Base-by-base conservation (phyloP, 164 flowering plant species). In the Sextonia rubra region DNA sequence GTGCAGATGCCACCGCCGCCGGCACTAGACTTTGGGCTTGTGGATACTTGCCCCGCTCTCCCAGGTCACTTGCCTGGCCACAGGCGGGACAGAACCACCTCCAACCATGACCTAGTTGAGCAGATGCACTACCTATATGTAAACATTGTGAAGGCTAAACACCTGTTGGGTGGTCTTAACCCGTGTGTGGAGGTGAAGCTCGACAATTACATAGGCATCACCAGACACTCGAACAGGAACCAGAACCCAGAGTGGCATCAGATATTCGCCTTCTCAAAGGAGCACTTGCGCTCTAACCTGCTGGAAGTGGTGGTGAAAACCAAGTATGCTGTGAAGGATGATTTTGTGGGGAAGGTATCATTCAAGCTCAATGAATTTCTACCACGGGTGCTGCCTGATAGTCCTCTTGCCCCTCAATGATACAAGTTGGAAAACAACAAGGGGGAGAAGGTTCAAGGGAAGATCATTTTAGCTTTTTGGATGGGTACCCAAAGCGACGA, bases 401-500 rank as follows among this genome's bases (percentile, higher is more conserved):
- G 92, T 71, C 97, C 98, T 0, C 69, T 93, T 81, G 97, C 98
- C 15, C 95, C 98, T 9, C 88, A 87, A 66, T 93, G 98, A 97
- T 90, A 90, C 66, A 82, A 68, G 72, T 71, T 91, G 77, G 92
- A 76, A 68, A 86, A 89, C 78, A 90, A 82, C 80, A 84, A 77
- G 12, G 92, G 98, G 56, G 81, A 64, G 15, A 87, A 84, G 78
- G 72, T 52, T 1, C 52, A 32, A 0, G 97, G 98, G 48, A 97
- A 93, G 76, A 63, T 93, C n/a, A 93, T 93, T 97, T 85, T 91
- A 7, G 93, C 94, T 0, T 91, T 93, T 3, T 93, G 98, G 98
- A 83, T 87, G 78, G 98, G 98, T 20, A 93, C 98, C 8, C 98
- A 91, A 77, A 97, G 95, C 8, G 98, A 91, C 67, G 95, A 93